Percentiles rank a stretch among this genome's conserved stretches.
These are phyloP conservation scores for Camptophora hylomeconis DNA, from an alignment of 2,329 filamentous ascomycete species.

Conservation along the genomic window DNA sequence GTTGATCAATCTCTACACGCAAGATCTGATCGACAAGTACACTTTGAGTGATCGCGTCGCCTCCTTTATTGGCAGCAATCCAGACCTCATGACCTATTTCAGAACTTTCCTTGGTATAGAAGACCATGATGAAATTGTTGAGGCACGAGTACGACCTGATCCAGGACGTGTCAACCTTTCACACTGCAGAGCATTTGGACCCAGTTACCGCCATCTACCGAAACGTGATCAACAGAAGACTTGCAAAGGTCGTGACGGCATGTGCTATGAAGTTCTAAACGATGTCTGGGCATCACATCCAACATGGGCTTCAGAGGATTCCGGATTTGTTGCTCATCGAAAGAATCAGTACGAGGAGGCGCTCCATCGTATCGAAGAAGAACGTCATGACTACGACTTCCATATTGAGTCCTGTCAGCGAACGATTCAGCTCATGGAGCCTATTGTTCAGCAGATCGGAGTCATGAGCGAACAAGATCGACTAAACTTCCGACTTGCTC, in stretches of 20 bases:
- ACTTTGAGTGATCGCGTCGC: slow-evolving; percentile 71
- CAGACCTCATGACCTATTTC: slow-evolving; percentile 81
- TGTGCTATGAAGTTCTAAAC: slow-evolving; percentile 86
- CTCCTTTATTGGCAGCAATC: slow-evolving; percentile 75
- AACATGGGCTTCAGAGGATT: slow-evolving; percentile 97
- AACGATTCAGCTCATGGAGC: slow-evolving; percentile 90
- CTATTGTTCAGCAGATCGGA: slow-evolving; percentile 80
- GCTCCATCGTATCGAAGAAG: slow-evolving; percentile 91
- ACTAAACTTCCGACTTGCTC: slow-evolving; percentile 62
- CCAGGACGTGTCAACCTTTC: slow-evolving; percentile 78
- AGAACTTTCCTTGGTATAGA: slow-evolving; percentile 71
- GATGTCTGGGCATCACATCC: slow-evolving; percentile 98
- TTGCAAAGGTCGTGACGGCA: slow-evolving; percentile 86
- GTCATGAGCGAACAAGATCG: slow-evolving; percentile 64
- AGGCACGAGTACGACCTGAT: slow-evolving; percentile 64
- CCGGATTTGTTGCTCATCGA: slow-evolving; percentile 89
- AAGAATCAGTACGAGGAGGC: slow-evolving; percentile 95
- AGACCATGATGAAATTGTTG: slow-evolving; percentile 62
- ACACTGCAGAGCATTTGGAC: slow-evolving; percentile 89
- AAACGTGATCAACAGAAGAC: slow-evolving; percentile 81
- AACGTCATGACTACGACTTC: slow-evolving; percentile 96
- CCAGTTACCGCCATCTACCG: slow-evolving; percentile 85
- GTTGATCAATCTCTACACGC: slow-evolving; percentile 87
- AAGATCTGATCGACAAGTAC: slow-evolving; percentile 79
- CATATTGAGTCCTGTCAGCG: slow-evolving; percentile 92